Conservation (phyloP, 108 stramenopile genomes). For the Skeletonema grethae region DNA sequence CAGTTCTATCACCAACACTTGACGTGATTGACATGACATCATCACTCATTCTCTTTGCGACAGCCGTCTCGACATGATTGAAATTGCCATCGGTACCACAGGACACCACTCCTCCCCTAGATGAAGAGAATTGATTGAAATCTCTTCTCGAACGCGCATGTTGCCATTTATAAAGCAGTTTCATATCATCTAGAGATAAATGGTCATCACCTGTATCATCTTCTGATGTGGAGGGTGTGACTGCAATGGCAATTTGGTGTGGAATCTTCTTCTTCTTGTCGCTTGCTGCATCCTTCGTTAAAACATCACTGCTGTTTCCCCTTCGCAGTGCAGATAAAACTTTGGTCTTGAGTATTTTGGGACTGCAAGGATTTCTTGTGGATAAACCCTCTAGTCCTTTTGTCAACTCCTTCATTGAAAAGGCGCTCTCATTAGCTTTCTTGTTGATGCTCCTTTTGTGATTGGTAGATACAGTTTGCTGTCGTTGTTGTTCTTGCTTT, state of each 20-base stretch:
- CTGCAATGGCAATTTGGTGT: not conserved
- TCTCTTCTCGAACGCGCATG: not conserved
- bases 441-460: not conserved
- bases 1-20: conserved; percentile 4
- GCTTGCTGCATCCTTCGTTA: not conserved
- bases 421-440: not conserved
- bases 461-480: not conserved
- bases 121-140: not conserved
- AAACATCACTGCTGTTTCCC: not conserved
- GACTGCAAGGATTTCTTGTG: conserved; percentile 3
- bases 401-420: not conserved
- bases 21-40: conserved; percentile 2
- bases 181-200: not conserved
- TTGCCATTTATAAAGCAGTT: conserved; percentile 4
- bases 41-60: not conserved
- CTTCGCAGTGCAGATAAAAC: conserved; percentile 2
- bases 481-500: not conserved
- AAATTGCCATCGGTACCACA: not conserved
- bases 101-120: not conserved
- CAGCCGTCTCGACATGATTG: not conserved
- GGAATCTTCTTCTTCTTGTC: not conserved
- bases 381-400: not conserved
- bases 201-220: conserved; percentile 4
- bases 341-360: not conserved
- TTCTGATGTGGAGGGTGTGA: conserved; percentile 6